Evolutionary conservation across 2,329 filamentous ascomycete species (phyloP).

Genomic region (Taxawa tesnikishii): DNA sequence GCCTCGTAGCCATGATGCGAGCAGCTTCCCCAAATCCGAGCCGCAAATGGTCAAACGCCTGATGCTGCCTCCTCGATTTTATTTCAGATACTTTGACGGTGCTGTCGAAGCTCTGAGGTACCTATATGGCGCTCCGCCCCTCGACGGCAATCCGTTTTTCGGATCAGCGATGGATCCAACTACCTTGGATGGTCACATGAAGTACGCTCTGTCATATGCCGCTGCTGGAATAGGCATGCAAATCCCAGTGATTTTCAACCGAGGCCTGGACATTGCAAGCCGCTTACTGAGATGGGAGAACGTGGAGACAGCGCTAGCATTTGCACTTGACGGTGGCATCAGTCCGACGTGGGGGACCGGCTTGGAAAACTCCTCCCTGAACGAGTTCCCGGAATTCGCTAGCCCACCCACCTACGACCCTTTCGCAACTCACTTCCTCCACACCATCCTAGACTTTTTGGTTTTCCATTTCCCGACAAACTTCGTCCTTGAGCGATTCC

Average conservation of each 20-base stretch:
- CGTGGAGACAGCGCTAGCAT: slow-evolving; percentile 48
- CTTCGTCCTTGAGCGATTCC: no score
- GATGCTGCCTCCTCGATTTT: slow-evolving; percentile 11
- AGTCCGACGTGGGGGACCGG: slow-evolving; percentile 24
- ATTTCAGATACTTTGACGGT: slow-evolving; percentile 11
- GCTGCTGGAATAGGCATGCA: slow-evolving; percentile 49
- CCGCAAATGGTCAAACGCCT: slow-evolving; percentile 7
- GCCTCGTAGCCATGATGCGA: slow-evolving; percentile 13
- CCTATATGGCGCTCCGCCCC: slow-evolving; percentile 20
- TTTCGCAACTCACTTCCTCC: no score
- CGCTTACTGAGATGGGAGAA: slow-evolving; percentile 51
- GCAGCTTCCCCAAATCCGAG: slow-evolving; percentile 3
- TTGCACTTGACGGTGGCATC: slow-evolving; percentile 39
- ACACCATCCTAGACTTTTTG: no score
- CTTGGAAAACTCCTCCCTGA: no score
- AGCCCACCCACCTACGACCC: no score
- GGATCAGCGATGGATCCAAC: slow-evolving; percentile 1
- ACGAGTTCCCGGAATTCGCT: no score
- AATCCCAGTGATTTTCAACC: slow-evolving; percentile 41
- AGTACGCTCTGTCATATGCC: slow-evolving; percentile 47
- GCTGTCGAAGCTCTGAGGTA: slow-evolving; percentile 18
- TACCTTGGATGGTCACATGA: slow-evolving; percentile 13
- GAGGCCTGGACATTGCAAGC: slow-evolving; percentile 48
- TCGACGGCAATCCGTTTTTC: slow-evolving; percentile 6
- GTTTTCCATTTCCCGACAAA: no score